Conservation (phyloP, 345 rosid genomes). For the Eucalyptus marginata region DNA sequence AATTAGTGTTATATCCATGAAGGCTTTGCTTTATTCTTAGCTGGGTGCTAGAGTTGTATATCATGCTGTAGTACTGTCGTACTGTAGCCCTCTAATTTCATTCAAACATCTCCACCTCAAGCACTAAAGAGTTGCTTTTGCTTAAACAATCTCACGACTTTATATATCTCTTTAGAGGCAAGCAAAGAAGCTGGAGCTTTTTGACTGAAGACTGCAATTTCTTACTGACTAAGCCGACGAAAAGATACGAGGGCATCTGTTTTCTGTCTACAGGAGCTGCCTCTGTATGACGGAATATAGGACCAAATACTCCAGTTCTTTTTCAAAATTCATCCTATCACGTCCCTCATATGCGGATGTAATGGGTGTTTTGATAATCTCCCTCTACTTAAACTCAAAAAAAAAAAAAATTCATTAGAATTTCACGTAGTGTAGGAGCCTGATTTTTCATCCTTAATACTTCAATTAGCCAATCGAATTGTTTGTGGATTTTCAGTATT, state of each 20-base stretch:
- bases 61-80: not conserved
- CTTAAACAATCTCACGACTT: not conserved
- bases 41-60: not conserved
- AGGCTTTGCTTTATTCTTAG: not conserved
- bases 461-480: not conserved
- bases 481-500: not conserved
- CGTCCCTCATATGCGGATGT: not conserved
- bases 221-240: not conserved
- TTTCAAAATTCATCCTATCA: not conserved
- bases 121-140: not conserved
- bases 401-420: no score
- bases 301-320: not conserved
- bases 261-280: not conserved
- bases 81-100: not conserved
- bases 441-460: not conserved
- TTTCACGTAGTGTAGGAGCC: not conserved
- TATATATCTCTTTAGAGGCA: not conserved
- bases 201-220: not conserved
- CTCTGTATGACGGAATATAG: not conserved
- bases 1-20: not conserved
- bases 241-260: not conserved
- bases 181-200: not conserved
- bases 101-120: not conserved
- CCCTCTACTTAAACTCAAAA: not conserved
- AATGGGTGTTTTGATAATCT: not conserved